These are phyloP conservation scores for Fusarium albosuccineum DNA, from an alignment of 2,329 filamentous ascomycete genomes.

Conservation along the genomic window DNA sequence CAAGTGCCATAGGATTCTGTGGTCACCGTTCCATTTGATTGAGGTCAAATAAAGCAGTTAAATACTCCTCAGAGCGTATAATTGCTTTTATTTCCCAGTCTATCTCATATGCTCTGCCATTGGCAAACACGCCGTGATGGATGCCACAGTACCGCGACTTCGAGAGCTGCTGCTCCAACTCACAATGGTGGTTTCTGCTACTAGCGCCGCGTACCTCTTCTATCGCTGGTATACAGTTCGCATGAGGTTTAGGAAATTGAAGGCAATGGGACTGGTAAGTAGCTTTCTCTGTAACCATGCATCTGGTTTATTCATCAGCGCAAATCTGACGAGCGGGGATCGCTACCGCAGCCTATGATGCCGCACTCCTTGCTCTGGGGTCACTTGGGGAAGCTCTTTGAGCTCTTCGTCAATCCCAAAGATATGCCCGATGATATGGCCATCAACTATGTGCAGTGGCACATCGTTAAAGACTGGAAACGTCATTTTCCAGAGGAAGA, in stretches of 20 bases:
- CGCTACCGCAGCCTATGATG: neutral
- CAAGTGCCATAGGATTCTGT: neutral
- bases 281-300: neutral
- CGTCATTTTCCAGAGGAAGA: neutral
- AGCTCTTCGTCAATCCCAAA: constrained; percentile 6
- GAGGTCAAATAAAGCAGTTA: neutral
- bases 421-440: constrained; percentile 4
- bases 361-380: constrained; percentile 6
- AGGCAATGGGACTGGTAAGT: constrained; percentile 7
- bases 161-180: neutral
- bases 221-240: constrained; percentile 9
- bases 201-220: neutral
- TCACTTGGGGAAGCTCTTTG: constrained; percentile 4
- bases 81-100: too few relatives aligned
- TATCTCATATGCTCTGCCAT: too few relatives aligned
- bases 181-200: neutral
- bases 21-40: neutral
- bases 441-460: neutral
- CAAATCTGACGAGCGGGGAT: too few relatives aligned
- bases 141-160: neutral
- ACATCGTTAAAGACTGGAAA: neutral
- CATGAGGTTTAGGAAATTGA: constrained; percentile 5
- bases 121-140: neutral
- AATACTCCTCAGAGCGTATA: too few relatives aligned
- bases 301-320: neutral